Conservation (phyloP, 148 eudicot species). For the Fagopyrum esculentum region DNA sequence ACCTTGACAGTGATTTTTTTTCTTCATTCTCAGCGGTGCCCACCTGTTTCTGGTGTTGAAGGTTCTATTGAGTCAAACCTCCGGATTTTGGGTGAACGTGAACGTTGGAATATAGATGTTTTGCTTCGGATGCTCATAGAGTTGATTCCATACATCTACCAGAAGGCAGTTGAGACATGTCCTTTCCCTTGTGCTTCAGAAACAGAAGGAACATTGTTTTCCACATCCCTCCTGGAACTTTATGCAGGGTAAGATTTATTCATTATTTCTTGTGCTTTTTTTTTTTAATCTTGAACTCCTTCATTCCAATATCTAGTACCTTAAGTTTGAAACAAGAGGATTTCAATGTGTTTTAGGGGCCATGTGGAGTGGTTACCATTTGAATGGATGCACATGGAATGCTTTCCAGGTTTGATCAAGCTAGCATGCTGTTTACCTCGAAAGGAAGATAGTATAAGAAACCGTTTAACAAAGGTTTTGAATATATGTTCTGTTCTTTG, state of each 20-base stretch:
- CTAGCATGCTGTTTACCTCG: conserved; percentile 73
- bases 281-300: conserved; percentile 2
- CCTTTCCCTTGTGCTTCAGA: conserved; percentile 61
- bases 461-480: conserved; percentile 60
- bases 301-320: neutral
- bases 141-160: conserved; percentile 64
- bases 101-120: conserved; percentile 93
- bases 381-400: conserved; percentile 90
- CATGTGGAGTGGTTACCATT: conserved; percentile 82
- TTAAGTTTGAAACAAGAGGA: conserved; percentile 16
- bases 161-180: conserved; percentile 75
- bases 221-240: conserved; percentile 57
- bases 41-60: conserved; percentile 96
- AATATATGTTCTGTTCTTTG: conserved; percentile 12
- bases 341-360: conserved; percentile 49
- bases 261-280: neutral
- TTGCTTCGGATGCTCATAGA: conserved; percentile 66
- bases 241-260: conserved; percentile 53
- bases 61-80: conserved; percentile 87
- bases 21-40: conserved; percentile 60
- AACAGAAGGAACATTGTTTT: conserved; percentile 36
- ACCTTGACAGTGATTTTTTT: neutral
- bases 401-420: conserved; percentile 72
- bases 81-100: conserved; percentile 89
- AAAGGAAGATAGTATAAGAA: conserved; percentile 80